phyloP scores from a whole-genome alignment of 148 eudicot species.

The Limonium bicolor region DNA sequence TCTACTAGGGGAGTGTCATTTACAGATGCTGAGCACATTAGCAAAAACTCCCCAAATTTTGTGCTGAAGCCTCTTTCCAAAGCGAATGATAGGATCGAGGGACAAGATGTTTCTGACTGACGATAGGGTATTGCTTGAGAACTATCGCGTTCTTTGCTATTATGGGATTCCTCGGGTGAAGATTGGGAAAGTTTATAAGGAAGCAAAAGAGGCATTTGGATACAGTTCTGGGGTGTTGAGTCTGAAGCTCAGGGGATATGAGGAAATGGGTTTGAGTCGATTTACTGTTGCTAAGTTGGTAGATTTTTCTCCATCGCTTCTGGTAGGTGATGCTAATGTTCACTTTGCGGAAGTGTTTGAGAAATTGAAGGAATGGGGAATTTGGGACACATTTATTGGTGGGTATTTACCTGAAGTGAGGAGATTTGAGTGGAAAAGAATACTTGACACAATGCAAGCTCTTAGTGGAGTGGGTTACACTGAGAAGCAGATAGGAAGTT shows the following conservation, averaged over 20 bases:
- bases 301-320: background rate
- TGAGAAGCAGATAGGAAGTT: slow-evolving; percentile 17
- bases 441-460: slow-evolving; percentile 28
- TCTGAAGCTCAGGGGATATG: background rate
- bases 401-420: slow-evolving; percentile 19
- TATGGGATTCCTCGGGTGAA: background rate
- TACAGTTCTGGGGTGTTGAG: background rate
- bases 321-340: background rate
- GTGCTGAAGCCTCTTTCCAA: background rate
- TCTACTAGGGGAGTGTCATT: slow-evolving; percentile 1
- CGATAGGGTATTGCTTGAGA: background rate
- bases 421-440: slow-evolving; percentile 39
- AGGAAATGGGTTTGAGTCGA: background rate
- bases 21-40: slow-evolving; percentile 4
- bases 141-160: background rate
- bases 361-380: slow-evolving; percentile 24
- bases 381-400: slow-evolving; percentile 32
- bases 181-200: slow-evolving; percentile 1
- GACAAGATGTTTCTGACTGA: slow-evolving; percentile 4
- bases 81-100: slow-evolving; percentile 1
- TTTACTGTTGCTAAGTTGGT: background rate
- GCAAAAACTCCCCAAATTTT: background rate
- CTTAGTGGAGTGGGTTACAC: slow-evolving; percentile 22
- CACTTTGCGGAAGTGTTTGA: slow-evolving; percentile 7
- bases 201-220: slow-evolving; percentile 4